Base-by-base conservation (phyloP, 164 flowering plant genomes). In the Akebia trifoliata region DNA sequence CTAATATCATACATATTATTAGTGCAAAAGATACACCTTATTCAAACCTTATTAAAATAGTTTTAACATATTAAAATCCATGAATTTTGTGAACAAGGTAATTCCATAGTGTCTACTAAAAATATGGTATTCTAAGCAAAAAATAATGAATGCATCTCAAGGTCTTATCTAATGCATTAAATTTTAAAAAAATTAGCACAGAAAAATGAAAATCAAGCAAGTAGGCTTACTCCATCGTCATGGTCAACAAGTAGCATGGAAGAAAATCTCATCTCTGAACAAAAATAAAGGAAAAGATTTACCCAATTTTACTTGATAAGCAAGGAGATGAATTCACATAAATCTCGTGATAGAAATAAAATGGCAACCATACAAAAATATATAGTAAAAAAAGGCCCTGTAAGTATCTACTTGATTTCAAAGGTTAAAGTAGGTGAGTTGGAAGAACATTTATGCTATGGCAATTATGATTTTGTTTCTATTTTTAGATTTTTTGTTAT, bases 211-310 rank as follows among this genome's bases (percentile, higher is more conserved):
- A 56, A 17, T 7, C 15, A 11, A 59, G 38, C 54, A 78, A 92
- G 85, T 51, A 86, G 58, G 21, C 95, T 96, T 43, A n/a, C n/a
- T n/a, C 98, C 98, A 71, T 92, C 98, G 71, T 92, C 98, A 71
- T 92, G 98, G 21, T 96, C 98, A 71, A 92, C 81, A 53, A 92
- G 87, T 26, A 89, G 75, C 46, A 92, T 95, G 5, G 95, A 85
- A 70, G 95, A 76, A 78, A 92, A 85, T 12, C 93, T 85, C 95
- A 92, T 83, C 66, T 81, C 87, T 60, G 69, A 68, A 66, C 98
- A 92, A 69, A 89, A 92, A 15, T 90, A 74, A 61, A 89, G 84
- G 56, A 92, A 96, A 63, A 92, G 69, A 54, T 86, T 93, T 59
- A 86, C 96, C 98, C 89, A 76, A 45, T 50, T 52, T 54, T 57